A percentile compares a stretch with the other conserved stretches of the same genome.
Evolutionary conservation across 2,329 filamentous ascomycete species (phyloP).

Genomic region (Xylaria sp.): DNA sequence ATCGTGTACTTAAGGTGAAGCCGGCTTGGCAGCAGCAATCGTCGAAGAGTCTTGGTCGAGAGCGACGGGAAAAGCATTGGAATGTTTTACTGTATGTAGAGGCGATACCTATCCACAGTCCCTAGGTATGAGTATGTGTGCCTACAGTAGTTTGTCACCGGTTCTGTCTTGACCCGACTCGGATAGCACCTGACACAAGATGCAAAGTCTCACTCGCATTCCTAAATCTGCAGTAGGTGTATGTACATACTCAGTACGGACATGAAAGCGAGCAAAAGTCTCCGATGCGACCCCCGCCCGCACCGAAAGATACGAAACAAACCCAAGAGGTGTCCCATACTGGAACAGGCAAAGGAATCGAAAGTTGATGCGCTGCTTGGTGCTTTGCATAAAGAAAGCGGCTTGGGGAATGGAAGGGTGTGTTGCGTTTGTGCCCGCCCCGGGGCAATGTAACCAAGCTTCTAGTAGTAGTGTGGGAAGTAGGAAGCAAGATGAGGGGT

Average conservation of each 20-base stretch:
- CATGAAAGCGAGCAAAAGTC: neutral
- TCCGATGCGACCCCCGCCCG: constrained; percentile 9
- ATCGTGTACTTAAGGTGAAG: constrained; percentile 17
- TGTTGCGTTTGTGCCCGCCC: constrained; percentile 5
- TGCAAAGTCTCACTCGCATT: constrained; percentile 18
- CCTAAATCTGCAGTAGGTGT: constrained; percentile 18
- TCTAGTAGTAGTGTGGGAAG: neutral
- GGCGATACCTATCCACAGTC: too few species aligned
- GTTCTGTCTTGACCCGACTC: constrained; percentile 8
- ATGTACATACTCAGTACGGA: too few species aligned
- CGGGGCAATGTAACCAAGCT: neutral
- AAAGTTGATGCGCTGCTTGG: neutral
- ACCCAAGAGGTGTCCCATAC: neutral
- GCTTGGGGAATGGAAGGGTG: too few species aligned
- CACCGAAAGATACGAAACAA: constrained; percentile 18
- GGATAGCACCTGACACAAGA: neutral
- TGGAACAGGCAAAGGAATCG: constrained; percentile 7
- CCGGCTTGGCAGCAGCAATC: constrained; percentile 12
- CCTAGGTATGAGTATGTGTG: too few species aligned
- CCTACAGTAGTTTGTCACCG: neutral
- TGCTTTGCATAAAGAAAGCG: constrained; percentile 8
- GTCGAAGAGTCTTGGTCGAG: constrained; percentile 2
- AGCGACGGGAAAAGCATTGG: neutral
- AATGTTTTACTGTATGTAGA: neutral
- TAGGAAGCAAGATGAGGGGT: constrained; percentile 13